Conservation (phyloP, 352 stramenopile species). For the Phytophthora nicotianae region DNA sequence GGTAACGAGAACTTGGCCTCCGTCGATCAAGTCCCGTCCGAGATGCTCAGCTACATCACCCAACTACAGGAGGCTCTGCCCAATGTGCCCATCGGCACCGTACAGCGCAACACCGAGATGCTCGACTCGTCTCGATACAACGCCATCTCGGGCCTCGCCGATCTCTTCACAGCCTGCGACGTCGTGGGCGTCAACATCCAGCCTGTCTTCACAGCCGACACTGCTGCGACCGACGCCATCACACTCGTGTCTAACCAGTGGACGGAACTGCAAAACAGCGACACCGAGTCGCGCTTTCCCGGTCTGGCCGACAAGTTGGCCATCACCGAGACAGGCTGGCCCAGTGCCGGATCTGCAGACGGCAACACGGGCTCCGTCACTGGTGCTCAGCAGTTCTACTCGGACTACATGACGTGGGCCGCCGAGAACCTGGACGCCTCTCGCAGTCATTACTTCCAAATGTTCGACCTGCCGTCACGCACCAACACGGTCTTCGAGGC, state of each 20-base stretch:
- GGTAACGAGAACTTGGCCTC: neutral
- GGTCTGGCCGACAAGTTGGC: slow-evolving; percentile 37
- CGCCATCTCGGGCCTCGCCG: slow-evolving; percentile 37
- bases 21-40: neutral
- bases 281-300: slow-evolving; percentile 44
- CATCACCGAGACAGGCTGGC: slow-evolving; percentile 40
- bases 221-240: slow-evolving; percentile 45
- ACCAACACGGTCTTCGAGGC: slow-evolving; percentile 50
- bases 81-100: neutral
- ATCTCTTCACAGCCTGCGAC: slow-evolving; percentile 61
- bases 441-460: slow-evolving; percentile 66
- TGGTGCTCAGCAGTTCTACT: slow-evolving; percentile 47
- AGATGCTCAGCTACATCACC: neutral
- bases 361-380: slow-evolving; percentile 42
- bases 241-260: slow-evolving; percentile 37
- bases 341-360: slow-evolving; percentile 39
- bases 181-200: slow-evolving; percentile 71
- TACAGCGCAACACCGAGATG: neutral
- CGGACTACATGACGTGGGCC: slow-evolving; percentile 30
- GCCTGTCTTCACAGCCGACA: slow-evolving; percentile 55
- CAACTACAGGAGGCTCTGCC: neutral
- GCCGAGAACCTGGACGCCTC: slow-evolving; percentile 34
- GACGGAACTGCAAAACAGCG: slow-evolving; percentile 35
- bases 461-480: slow-evolving; percentile 59
- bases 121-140: slow-evolving; percentile 28